phyloP scores from a whole-genome alignment of 768 basidiomycete genomes.

The Hygrophoropsis aurantiaca region DNA sequence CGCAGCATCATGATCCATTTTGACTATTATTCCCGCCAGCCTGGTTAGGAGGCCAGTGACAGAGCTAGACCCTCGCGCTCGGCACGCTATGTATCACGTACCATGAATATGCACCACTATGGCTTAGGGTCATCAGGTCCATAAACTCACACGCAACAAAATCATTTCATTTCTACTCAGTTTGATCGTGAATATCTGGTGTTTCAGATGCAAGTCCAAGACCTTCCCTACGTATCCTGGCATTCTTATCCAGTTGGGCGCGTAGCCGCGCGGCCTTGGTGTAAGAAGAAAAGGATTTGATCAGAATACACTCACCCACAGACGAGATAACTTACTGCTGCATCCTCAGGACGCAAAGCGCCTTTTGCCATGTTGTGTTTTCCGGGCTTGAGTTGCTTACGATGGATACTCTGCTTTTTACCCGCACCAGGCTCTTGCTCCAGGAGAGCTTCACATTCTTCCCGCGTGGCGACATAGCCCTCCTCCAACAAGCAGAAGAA shows the following conservation, averaged over 20 bases:
- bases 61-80: slow-evolving; percentile 10
- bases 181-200: slow-evolving; percentile 57
- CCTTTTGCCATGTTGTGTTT: slow-evolving; percentile 92
- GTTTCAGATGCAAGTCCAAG: slow-evolving; percentile 19
- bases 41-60: slow-evolving; percentile 4
- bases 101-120: slow-evolving; percentile 18
- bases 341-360: slow-evolving; percentile 78
- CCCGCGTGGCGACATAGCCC: slow-evolving; percentile 68
- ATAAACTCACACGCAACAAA: slow-evolving; percentile 7
- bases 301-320: neutral
- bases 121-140: slow-evolving; percentile 12
- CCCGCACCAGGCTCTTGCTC: slow-evolving; percentile 26
- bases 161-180: slow-evolving; percentile 50
- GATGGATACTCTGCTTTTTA: slow-evolving; percentile 39
- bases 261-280: slow-evolving; percentile 66
- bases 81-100: slow-evolving; percentile 19
- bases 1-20: slow-evolving; percentile 33
- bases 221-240: slow-evolving; percentile 25
- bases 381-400: slow-evolving; percentile 57
- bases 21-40: neutral
- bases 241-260: slow-evolving; percentile 55
- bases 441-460: slow-evolving; percentile 70
- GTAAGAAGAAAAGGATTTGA: neutral
- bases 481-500: slow-evolving; percentile 63
- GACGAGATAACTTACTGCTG: slow-evolving; percentile 53